Evolutionary conservation across 179 eudicot genomes (phyloP), one percentile per base, ranked within the genome.

Genomic region (Actinidia chinensis): DNA sequence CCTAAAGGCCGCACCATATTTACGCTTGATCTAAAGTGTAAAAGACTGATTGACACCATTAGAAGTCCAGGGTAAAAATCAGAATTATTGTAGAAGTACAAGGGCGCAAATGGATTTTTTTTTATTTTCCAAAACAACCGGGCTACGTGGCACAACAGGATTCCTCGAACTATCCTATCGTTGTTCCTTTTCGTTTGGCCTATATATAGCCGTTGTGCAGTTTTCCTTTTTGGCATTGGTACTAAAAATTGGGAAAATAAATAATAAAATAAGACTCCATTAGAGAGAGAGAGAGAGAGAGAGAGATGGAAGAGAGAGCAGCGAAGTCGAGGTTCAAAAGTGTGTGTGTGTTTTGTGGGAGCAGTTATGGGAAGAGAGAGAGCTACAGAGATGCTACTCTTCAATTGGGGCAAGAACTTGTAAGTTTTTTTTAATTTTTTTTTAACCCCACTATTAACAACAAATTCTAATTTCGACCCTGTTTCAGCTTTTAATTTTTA

Each of bases 281-380:
- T 6, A 76, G 56, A 65, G 17, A 17, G 50, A 51, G 33, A 56
- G 36, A 15, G 36, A 47, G 42, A 70, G 48, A 59, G 36, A 61
- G 66, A 61, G 66, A 79, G 46, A 80, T 80, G 83, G 83, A 76
- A 67, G 81, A 71, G 64, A 71, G 23, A 79, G 56, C 58, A 70
- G 43, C 48, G 25, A 64, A 70, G 54, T 78, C 89, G 75, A 91
- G 89, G 79, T 91, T 91, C 73, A 89, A 85, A 66, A 89, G 88
- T 43, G 88, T 90, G 22, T 91, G 93, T 84, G 96, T 88, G 36
- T 91, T 89, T 60, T 91, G 95, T 80, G 97, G 94, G 17, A 90
- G 94, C 70, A 90, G 91, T 55, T 42, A 83, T 67, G 97, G 97
- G 23, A 91, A 91, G 4, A 82, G 83, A 63, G 85, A 82, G 3